Conservation (phyloP, 306 rosid species). For the Quercus variabilis region DNA sequence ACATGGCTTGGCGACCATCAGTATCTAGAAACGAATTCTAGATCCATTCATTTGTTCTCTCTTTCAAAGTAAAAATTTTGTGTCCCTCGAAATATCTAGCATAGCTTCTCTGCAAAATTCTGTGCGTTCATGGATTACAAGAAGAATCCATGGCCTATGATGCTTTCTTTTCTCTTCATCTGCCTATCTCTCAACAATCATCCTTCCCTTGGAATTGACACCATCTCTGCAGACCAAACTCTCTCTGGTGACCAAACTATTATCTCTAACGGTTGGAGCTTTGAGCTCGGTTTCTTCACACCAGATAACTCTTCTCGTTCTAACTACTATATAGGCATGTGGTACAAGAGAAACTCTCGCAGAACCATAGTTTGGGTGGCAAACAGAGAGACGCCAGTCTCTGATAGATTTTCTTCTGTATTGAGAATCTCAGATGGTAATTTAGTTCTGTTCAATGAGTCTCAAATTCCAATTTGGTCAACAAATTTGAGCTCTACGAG, state of each 20-base stretch:
- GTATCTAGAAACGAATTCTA: too few species aligned
- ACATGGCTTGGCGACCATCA: too few species aligned
- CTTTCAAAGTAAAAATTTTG: too few species aligned
- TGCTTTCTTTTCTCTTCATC: conserved; percentile 19
- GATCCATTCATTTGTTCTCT: too few species aligned
- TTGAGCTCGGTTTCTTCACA: conserved; percentile 56
- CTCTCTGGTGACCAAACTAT: conserved; percentile 60
- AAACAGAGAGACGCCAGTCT: conserved; percentile 49
- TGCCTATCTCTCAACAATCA: conserved; percentile 14
- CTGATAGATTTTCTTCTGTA: conserved; percentile 34
- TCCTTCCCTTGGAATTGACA: conserved; percentile 30
- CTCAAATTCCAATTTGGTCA: conserved; percentile 52
- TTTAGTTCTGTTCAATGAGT: conserved; percentile 42
- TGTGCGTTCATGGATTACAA: conserved; percentile 22
- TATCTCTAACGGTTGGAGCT: conserved; percentile 34
- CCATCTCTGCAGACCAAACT: conserved; percentile 45
- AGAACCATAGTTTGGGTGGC: conserved; percentile 60
- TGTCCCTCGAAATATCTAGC: too few species aligned
- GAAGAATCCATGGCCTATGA: conserved; percentile 14
- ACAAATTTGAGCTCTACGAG: conserved; percentile 37
- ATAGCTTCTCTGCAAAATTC: not conserved
- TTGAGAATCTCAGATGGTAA: conserved; percentile 38
- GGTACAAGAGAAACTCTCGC: conserved; percentile 35
- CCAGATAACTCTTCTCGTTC: conserved; percentile 35
- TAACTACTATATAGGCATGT: conserved; percentile 56